Percentiles rank a stretch among this genome's conserved stretches.
These are phyloP conservation scores for Fusarium sp. DNA, from an alignment of 2,329 filamentous ascomycete species.

Conservation along the genomic window DNA sequence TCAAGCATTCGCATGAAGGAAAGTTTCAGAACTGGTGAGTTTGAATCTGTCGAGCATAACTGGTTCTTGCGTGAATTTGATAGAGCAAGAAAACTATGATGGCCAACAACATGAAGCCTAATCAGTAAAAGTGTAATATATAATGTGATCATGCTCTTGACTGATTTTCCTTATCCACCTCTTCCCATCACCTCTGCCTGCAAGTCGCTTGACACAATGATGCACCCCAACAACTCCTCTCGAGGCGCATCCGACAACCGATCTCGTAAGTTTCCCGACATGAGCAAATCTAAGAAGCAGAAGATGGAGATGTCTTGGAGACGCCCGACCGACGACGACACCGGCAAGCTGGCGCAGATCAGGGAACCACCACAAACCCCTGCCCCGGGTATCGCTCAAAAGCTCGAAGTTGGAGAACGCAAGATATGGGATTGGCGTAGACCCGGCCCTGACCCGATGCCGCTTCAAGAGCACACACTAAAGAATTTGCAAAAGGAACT, in stretches of 20 bases:
- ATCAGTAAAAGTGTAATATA: neutral
- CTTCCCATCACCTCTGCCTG: neutral
- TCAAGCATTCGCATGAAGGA: neutral
- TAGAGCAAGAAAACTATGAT: neutral
- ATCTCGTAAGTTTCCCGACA: too few species aligned
- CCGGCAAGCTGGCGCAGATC: neutral
- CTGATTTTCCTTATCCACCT: neutral
- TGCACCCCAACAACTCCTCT: neutral
- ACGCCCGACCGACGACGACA: too few species aligned
- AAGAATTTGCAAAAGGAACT: neutral
- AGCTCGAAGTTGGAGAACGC: neutral
- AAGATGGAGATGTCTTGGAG: too few species aligned
- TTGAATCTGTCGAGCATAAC: neutral
- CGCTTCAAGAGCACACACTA: neutral
- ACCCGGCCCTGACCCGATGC: too few species aligned
- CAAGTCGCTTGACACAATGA: neutral
- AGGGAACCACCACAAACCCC: neutral
- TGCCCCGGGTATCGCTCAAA: neutral
- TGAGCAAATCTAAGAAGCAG: too few species aligned
- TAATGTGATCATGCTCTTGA: neutral
- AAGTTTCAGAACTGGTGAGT: neutral
- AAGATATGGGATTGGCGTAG: too few species aligned
- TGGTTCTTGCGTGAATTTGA: neutral
- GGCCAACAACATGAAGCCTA: neutral
- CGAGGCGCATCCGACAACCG: neutral